A percentile compares a stretch with the other conserved stretches of the same genome.
phyloP scores from a whole-genome alignment of 2,329 filamentous ascomycete genomes.

The Chaetomium olivaceum region DNA sequence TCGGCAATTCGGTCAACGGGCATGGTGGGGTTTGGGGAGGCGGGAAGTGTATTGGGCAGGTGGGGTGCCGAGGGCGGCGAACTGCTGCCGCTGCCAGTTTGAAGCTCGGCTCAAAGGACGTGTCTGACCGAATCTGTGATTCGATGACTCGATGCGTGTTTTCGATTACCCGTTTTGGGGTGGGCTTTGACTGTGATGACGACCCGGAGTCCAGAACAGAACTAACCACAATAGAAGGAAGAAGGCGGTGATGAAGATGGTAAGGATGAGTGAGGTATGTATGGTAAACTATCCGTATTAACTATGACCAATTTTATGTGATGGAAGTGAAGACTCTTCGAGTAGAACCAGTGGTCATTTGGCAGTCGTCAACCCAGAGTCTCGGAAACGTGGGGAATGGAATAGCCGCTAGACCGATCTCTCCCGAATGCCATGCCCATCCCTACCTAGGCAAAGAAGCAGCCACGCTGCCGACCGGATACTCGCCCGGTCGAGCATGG shows the following conservation, averaged over 20 bases:
- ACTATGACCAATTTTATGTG: neutral
- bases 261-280: neutral
- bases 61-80: conserved; percentile 16
- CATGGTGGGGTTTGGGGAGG: neutral
- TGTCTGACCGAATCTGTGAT: neutral
- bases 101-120: conserved; percentile 27
- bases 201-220: neutral
- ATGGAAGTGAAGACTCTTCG: neutral
- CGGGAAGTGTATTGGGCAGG: conserved; percentile 33
- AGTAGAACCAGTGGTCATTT: too few species aligned
- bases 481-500: conserved; percentile 21
- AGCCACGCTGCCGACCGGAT: conserved; percentile 3
- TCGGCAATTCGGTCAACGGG: conserved; percentile 52
- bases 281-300: neutral
- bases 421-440: conserved; percentile 28
- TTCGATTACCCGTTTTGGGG: neutral
- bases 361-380: neutral
- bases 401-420: conserved; percentile 37
- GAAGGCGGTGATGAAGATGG: neutral
- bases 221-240: neutral
- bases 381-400: conserved; percentile 16
- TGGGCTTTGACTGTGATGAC: neutral
- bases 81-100: neutral
- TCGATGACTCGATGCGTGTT: conserved; percentile 1
- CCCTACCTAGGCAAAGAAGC: neutral